A percentile compares a stretch with the other conserved stretches of the same genome.
phyloP scores from a whole-genome alignment of 345 rosid species.

The Rhizophora apiculata region DNA sequence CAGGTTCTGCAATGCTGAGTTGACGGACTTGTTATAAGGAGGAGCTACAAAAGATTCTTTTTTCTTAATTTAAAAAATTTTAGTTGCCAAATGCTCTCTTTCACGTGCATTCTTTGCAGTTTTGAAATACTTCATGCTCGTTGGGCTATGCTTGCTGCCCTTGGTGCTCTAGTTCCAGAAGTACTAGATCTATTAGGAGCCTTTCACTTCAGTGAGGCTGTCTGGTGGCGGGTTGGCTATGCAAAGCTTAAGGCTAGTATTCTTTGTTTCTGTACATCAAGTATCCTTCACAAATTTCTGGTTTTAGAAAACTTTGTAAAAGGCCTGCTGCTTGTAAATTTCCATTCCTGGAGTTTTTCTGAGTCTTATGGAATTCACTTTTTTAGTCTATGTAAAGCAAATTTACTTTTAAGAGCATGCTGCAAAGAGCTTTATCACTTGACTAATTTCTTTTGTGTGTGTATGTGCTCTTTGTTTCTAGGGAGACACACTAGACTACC shows the following conservation, averaged over 20 bases:
- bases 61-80: too few relatives aligned
- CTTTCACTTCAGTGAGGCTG: slow-evolving; percentile 78
- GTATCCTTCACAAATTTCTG: not conserved
- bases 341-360: not conserved
- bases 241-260: slow-evolving; percentile 72
- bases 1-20: too few relatives aligned
- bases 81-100: too few relatives aligned
- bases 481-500: slow-evolving; percentile 94
- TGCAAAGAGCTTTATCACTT: not conserved
- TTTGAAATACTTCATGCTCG: slow-evolving; percentile 94
- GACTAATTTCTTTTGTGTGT: not conserved
- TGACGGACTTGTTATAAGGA: too few relatives aligned
- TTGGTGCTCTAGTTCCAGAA: slow-evolving; percentile 86
- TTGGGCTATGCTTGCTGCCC: slow-evolving; percentile 97
- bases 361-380: not conserved
- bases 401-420: too few relatives aligned
- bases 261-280: not conserved
- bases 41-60: too few relatives aligned
- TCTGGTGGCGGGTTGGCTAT: slow-evolving; percentile 96
- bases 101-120: slow-evolving; percentile 38
- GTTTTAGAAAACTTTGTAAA: not conserved
- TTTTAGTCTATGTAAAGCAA: not conserved
- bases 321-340: not conserved
- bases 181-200: slow-evolving; percentile 62
- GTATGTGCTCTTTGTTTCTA: slow-evolving; percentile 8